phyloP scores from a whole-genome alignment of 2,329 filamentous ascomycete species.

The Alternaria viburni region DNA sequence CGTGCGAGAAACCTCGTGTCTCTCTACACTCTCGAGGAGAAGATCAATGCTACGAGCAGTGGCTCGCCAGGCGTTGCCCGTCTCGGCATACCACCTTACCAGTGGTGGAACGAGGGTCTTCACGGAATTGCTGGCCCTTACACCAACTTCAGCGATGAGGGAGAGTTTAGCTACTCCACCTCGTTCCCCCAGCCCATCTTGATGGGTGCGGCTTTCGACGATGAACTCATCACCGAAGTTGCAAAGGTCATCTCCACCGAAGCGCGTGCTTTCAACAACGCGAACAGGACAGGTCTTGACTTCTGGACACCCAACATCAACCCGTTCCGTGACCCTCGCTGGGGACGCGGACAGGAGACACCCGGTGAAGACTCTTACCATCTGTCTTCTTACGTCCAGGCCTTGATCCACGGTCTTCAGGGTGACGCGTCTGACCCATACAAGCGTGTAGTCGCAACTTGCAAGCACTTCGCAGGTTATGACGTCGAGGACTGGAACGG shows the following conservation, averaged over 20 bases:
- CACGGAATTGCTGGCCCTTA: slow-evolving; percentile 59
- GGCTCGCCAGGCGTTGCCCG: slow-evolving; percentile 52
- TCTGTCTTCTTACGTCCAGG: slow-evolving; percentile 59
- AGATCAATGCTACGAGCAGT: slow-evolving; percentile 61
- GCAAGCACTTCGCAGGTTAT: slow-evolving; percentile 50
- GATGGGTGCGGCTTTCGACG: slow-evolving; percentile 69
- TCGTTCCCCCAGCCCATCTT: slow-evolving; percentile 71
- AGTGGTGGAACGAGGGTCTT: slow-evolving; percentile 48
- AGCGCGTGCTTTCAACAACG: slow-evolving; percentile 70
- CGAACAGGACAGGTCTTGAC: slow-evolving; percentile 59
- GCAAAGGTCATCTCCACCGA: slow-evolving; percentile 65
- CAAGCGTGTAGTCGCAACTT: slow-evolving; percentile 37
- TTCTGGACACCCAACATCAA: slow-evolving; percentile 74
- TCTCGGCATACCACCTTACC: slow-evolving; percentile 65
- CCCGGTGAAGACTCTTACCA: slow-evolving; percentile 64
- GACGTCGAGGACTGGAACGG: slow-evolving; percentile 44
- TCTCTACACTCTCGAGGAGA: slow-evolving; percentile 44
- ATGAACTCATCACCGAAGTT: slow-evolving; percentile 64
- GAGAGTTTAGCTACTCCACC: slow-evolving; percentile 67
- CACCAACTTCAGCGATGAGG: slow-evolving; percentile 60
- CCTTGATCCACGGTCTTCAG: slow-evolving; percentile 62
- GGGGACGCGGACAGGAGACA: slow-evolving; percentile 61
- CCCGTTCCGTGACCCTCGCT: slow-evolving; percentile 67
- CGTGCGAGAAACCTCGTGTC: slow-evolving; percentile 33
- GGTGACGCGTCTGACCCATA: slow-evolving; percentile 46